Percentiles rank a stretch among this genome's conserved stretches.
phyloP scores from a whole-genome alignment of 768 basidiomycete species.

The Trametes cinnabarina region DNA sequence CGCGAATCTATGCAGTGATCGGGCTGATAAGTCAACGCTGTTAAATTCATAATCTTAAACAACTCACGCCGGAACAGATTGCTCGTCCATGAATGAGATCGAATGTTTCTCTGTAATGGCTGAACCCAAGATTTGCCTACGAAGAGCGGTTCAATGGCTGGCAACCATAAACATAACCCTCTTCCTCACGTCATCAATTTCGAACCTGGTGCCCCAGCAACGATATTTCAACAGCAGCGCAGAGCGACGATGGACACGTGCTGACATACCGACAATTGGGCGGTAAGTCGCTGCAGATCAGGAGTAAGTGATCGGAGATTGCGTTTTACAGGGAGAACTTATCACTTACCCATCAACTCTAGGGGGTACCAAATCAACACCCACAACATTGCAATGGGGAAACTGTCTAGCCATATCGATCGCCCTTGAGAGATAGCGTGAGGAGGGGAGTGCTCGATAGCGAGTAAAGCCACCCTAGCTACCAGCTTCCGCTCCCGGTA shows the following conservation, averaged over 20 bases:
- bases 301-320: neutral
- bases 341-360: slow-evolving; percentile 24
- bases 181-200: slow-evolving; percentile 36
- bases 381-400: slow-evolving; percentile 34
- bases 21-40: neutral
- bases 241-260: neutral
- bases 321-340: neutral
- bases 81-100: slow-evolving; percentile 34
- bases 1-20: slow-evolving; percentile 27
- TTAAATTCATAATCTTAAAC: neutral
- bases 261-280: slow-evolving; percentile 31
- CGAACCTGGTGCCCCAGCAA: slow-evolving; percentile 27
- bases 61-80: slow-evolving; percentile 30
- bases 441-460: neutral
- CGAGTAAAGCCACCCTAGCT: slow-evolving; percentile 11
- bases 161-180: neutral
- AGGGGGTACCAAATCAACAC: slow-evolving; percentile 34
- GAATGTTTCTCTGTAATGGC: slow-evolving; percentile 31
- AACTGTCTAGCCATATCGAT: slow-evolving; percentile 35
- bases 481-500: slow-evolving; percentile 36
- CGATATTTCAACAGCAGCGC: neutral
- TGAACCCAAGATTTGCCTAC: slow-evolving; percentile 35
- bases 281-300: slow-evolving; percentile 23
- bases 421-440: slow-evolving; percentile 25
- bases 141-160: neutral